Base-by-base conservation (phyloP, 2,329 filamentous ascomycete species). In the Phialemoniopsis sp. region DNA sequence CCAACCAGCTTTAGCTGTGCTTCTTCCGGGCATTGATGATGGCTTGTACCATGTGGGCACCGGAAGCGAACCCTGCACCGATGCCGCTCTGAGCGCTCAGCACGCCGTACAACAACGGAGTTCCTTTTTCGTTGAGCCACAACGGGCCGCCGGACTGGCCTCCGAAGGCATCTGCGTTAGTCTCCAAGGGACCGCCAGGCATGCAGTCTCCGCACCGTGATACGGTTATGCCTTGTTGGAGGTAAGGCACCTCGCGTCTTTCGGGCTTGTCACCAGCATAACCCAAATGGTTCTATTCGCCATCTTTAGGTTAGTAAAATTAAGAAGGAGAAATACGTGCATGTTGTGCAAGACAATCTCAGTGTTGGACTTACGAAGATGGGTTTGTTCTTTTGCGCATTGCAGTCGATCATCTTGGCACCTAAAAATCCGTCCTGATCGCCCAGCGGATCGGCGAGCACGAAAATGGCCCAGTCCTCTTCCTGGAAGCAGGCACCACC, bases 401-500 rank as follows among this genome's bases (percentile, higher is more conserved):
- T 37, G 13, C 32, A 44, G 17, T 31, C 29, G 16, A 29, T 36
- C 5, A 45, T 45, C 21, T 49, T 45, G 13, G 48, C 48, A 7
- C 32, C 32, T 8, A 34, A 15, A 13, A 12, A 34, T 9, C 32
- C 32, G 13, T 34, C 12, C n/a, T 15, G 15, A 13, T 16, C 29
- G 21, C 21, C 32, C 29, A 28, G 26, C 15, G 16, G 13, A n/a
- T 33, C 16, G 37, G 33, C 31, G 3, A 46, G 38, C 13, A 52
- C 43, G 16, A 52, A 19, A 4, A 52, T 15, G 34, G 51, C 49
- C 15, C 48, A 45, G 19, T 45, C 46, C 16, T 41, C 42, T 16
- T 35, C 36, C 12, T 42, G 44, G 13, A 45, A 47, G 29, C 39
- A 41, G 8, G 32, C 34, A 8, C 21, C 34, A 13, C 19, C 18